Evolutionary conservation across 257 asterid genomes (phyloP), one percentile per base, ranked within the genome.

Genomic region (Phtheirospermum japonicum): DNA sequence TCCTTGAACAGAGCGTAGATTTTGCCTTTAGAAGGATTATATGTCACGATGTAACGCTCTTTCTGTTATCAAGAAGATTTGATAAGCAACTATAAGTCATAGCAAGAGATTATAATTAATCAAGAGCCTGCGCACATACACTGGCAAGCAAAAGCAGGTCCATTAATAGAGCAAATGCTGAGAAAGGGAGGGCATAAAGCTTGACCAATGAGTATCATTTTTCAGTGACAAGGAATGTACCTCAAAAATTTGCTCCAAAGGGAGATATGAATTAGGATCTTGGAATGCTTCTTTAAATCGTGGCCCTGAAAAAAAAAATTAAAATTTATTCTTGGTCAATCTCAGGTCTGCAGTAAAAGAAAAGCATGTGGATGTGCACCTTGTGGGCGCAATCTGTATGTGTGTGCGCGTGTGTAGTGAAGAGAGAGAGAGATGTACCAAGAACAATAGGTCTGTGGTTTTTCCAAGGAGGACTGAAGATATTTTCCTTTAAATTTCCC

Each of bases 261-360:
- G 73, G 52, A 93, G 88, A 81, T 82, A 93, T 17, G 95, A 82
- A 69, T 77, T 75, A 50, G 99, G 94, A 64, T 93, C 97, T 77
- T 93, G 90, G 81, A 89, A 87, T 70, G 97, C 99, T 50, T 93
- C 97, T 84, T 73, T 87, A 72, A 93, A 93, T 76, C 97, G 81
- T 10, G 99, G 83, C 51, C 97, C 99, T 93, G 79, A n/a, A 58
- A 74, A 7, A 17, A 72, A 28, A 63, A 43, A 31, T 51, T 28
- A 67, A 60, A 67, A 64, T 16, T 39, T 69, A 36, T 14, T 58
- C 16, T 33, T 28, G 32, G 30, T 60, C 58, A 46, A 64, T 43
- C 60, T 53, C 9, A 46, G 49, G 16, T n/a, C n/a, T n/a, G n/a
- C n/a, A n/a, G n/a, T n/a, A n/a, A n/a, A 13, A 10, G 49, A 42